Conservation (phyloP, 352 stramenopile genomes). For the Phytophthora constricta region DNA sequence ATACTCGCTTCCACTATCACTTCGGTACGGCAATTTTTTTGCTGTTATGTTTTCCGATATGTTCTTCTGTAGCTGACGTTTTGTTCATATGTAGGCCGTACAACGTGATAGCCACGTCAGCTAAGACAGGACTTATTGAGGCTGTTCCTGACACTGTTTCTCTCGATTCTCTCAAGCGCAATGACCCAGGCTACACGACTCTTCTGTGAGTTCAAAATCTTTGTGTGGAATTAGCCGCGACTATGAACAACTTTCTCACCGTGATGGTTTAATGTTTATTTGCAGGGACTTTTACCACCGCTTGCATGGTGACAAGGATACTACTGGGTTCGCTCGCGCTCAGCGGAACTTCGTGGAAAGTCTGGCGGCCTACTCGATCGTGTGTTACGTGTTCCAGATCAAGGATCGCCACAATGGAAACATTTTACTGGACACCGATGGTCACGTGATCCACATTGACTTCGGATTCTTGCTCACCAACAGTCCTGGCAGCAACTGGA, state of each 20-base stretch:
- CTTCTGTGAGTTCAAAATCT: conserved; percentile 92
- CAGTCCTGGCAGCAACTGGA: conserved; percentile 93
- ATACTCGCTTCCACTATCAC: conserved; percentile 92
- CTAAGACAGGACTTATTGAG: conserved; percentile 96
- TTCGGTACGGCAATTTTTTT: conserved; percentile 57
- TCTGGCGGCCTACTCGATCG: conserved; percentile 97
- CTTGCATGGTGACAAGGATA: conserved; percentile 90
- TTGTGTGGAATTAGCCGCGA: conserved; percentile 27
- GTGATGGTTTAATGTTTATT: conserved; percentile 43
- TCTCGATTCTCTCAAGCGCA: conserved; percentile 97
- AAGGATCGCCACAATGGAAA: conserved; percentile 99
- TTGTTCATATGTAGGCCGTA: conserved; percentile 83
- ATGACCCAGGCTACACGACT: conserved; percentile 79
- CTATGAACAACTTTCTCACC: not conserved
- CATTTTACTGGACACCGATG: conserved; percentile 97
- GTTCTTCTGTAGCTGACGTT: not conserved
- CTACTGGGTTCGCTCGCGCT: conserved; percentile 74
- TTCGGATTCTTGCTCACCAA: conserved; percentile 99
- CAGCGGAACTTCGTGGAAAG: conserved; percentile 91
- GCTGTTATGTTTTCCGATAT: not conserved
- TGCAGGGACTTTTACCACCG: conserved; percentile 92
- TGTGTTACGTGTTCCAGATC: conserved; percentile 98
- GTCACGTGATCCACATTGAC: conserved; percentile 99
- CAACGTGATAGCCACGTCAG: conserved; percentile 95
- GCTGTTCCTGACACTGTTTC: conserved; percentile 96